Conservation (phyloP, 345 rosid genomes). For the Eucalyptus paniculata region DNA sequence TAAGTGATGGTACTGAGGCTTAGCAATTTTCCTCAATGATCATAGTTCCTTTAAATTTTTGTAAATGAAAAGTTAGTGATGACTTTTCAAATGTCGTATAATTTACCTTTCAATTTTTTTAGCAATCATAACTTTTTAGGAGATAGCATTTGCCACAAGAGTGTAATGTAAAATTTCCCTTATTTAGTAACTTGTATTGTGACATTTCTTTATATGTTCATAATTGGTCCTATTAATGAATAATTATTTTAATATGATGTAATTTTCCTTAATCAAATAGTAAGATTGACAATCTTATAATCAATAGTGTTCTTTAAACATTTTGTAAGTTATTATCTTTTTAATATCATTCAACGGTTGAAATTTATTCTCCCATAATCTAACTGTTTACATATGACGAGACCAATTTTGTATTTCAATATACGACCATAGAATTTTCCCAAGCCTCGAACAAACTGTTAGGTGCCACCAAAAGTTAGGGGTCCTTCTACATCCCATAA, state of each 20-base stretch:
- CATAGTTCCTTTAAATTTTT: background rate
- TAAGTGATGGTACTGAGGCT: background rate
- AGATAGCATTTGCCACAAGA: rapidly evolving
- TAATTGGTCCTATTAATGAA: background rate
- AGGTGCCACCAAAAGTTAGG: background rate
- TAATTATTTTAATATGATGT: background rate
- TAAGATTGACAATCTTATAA: background rate
- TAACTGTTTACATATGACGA: rapidly evolving
- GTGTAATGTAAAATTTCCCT: background rate
- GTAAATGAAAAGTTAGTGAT: background rate
- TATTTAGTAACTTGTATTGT: background rate
- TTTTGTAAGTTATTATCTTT: background rate
- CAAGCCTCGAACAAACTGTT: background rate
- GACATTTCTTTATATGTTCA: background rate
- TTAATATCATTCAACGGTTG: background rate
- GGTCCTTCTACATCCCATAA: background rate
- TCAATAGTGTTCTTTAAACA: background rate
- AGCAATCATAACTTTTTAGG: background rate
- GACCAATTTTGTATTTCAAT: background rate
- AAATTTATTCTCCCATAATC: background rate
- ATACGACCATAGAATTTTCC: background rate
- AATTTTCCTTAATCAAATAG: background rate
- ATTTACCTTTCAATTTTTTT: background rate
- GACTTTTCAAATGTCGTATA: background rate
- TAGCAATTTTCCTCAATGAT: background rate